Evolutionary conservation across 1,284 basidiomycete species (phyloP), one percentile per base, ranked within the genome.

Genomic region (Pseudozyma hubeiensis): DNA sequence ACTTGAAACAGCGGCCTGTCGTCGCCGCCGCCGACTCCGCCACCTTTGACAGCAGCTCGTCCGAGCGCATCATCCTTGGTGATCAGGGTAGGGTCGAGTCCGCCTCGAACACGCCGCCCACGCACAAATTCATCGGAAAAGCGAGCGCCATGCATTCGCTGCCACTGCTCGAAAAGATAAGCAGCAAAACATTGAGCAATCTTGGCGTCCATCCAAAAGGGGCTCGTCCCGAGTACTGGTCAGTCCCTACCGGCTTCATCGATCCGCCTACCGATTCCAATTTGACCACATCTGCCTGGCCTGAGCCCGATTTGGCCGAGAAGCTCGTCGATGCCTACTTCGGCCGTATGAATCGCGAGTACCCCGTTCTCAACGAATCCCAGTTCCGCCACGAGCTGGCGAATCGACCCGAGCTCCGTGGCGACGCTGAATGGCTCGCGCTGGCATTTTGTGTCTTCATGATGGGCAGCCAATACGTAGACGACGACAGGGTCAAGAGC

Each of bases 301-400:
- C 80, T 1, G 66, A 54, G 7, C 40, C 47, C 2, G 80, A 81
- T 41, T 63, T 81, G 5, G 74, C 71, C 33, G 49, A 55, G 2
- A 59, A 40, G 52, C 65, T 81, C 13, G 41, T 80, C 35, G 58
- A 79, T 43, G 61, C 67, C 9, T 81, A 73, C 64, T 81, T 81
- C 52, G 52, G 35, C 14, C 75, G 76, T 11, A 19, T 52, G 14
- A 77, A 81, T 39, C 69, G 53, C 45, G 65, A 80, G 1, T 69
- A 53, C 29, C 80, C 80, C 10, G 44, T 81, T 30, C n/a, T 81
- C 48, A 79, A 79, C 68, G 79, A 80, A 55, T 37, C 54, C 2
- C 41, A 61, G 6, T 78, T 66, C 44, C 64, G 77, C 7, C 57
- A 75, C 44, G 68, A 80, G 45, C 64, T 66, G 9, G 31, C 35